Evolutionary conservation across 805 yeast species (phyloP).

Genomic region (Candida nanaspora): DNA sequence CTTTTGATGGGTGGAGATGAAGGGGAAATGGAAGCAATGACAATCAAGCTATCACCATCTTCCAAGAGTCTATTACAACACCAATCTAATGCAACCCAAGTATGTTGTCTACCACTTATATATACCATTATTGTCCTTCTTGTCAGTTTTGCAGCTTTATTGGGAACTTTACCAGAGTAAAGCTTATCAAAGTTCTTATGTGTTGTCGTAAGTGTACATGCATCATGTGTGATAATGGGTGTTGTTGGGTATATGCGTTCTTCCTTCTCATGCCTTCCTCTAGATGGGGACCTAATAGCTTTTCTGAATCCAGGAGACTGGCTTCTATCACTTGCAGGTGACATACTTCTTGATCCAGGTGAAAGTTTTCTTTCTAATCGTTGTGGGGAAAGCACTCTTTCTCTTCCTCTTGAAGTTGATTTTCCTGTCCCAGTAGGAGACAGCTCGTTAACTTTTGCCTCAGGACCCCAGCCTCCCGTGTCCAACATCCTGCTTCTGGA

Average conservation of each 20-base stretch:
- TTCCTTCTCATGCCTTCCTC: background rate
- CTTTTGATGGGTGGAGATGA: conserved; percentile 13
- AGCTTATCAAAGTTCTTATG: conserved; percentile 42
- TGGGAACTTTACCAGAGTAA: conserved; percentile 30
- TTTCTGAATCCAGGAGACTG: conserved; percentile 14
- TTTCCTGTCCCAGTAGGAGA: conserved; percentile 10
- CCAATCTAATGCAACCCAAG: conserved; percentile 83
- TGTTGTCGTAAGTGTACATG: conserved; percentile 36
- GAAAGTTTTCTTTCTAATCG: background rate
- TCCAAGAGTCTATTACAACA: conserved; percentile 44
- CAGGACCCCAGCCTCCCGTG: conserved; percentile 20
- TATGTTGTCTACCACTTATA: conserved; percentile 63
- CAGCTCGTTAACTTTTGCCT: conserved; percentile 10
- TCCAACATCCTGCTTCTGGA: no score
- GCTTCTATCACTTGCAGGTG: conserved; percentile 14
- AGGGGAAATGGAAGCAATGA: conserved; percentile 45
- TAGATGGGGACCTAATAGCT: conserved; percentile 1
- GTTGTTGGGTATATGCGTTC: conserved; percentile 24
- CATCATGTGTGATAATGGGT: conserved; percentile 32
- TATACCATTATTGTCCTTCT: conserved; percentile 54
- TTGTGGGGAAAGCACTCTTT: background rate
- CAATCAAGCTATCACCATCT: conserved; percentile 60
- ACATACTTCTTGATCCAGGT: conserved; percentile 3
- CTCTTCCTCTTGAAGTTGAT: conserved; percentile 9
- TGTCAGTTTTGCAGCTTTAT: conserved; percentile 31